A percentile compares a stretch with the other conserved stretches of the same genome.
phyloP scores from a whole-genome alignment of 2,329 filamentous ascomycete genomes.

The Fusarium solani-melongenae region DNA sequence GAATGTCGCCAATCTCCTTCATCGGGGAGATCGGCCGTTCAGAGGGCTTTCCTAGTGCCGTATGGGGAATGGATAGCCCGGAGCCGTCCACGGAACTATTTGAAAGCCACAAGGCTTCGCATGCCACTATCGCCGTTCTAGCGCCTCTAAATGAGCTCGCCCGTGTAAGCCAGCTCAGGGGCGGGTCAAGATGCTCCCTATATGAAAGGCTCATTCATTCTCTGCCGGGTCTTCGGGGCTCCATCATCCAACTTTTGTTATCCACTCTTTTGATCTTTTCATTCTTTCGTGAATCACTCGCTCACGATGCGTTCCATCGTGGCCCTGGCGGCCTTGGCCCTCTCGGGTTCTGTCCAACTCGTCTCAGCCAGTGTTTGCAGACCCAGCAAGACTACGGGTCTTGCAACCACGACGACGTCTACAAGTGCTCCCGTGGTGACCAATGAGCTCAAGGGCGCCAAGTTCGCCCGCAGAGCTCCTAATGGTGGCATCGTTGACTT shows the following conservation, averaged over 20 bases:
- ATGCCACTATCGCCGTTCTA: not conserved
- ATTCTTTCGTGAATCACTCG: not conserved
- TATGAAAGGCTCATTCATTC: not conserved
- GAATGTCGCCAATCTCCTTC: not conserved
- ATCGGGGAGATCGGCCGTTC: not conserved
- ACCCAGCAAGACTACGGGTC: not conserved
- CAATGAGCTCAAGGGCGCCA: conserved; percentile 6
- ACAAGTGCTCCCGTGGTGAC: not conserved
- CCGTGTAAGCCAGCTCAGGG: not conserved
- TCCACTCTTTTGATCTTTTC: not conserved
- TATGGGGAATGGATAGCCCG: not conserved
- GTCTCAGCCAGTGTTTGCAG: conserved; percentile 1
- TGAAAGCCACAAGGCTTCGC: not conserved
- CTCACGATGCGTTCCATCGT: conserved; percentile 15
- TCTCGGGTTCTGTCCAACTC: conserved; percentile 2
- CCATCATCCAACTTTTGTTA: not conserved
- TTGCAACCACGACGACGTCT: not conserved
- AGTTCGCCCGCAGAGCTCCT: not conserved
- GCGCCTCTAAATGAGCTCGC: not conserved
- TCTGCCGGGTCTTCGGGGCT: not conserved
- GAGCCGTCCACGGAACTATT: not conserved
- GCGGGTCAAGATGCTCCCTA: not conserved
- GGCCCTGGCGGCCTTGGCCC: conserved; percentile 6
- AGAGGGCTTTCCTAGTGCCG: not conserved
- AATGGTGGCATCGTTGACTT: not conserved